These are phyloP conservation scores for Verruconis gallopava DNA, from an alignment of 2,329 filamentous ascomycete genomes.

Conservation along the genomic window DNA sequence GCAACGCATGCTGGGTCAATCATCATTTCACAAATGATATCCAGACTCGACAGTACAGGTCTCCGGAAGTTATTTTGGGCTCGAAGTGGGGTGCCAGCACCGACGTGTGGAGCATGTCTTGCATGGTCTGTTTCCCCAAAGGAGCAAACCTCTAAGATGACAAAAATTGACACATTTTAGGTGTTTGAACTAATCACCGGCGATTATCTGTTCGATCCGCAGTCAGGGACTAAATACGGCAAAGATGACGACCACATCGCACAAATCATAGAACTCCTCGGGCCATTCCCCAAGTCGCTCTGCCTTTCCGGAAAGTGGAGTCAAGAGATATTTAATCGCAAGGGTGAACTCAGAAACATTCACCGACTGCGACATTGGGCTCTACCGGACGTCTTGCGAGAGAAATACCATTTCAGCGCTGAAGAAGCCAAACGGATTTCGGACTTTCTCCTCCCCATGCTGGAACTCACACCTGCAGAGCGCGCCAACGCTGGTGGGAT, in stretches of 20 bases:
- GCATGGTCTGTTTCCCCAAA: conserved; percentile 59
- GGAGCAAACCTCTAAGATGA: background rate
- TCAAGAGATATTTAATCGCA: conserved; percentile 96
- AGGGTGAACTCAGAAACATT: conserved; percentile 94
- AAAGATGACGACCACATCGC: conserved; percentile 99
- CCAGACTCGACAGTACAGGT: conserved; percentile 92
- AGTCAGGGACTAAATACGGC: conserved; percentile 96
- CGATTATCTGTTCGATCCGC: conserved; percentile 95
- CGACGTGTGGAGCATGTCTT: conserved; percentile 98
- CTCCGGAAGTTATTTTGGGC: conserved; percentile 90
- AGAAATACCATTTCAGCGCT: conserved; percentile 91
- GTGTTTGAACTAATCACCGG: conserved; percentile 96
- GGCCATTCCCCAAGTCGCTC: conserved; percentile 81
- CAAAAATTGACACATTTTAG: conserved; percentile 32
- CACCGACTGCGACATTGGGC: conserved; percentile 94
- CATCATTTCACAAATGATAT: conserved; percentile 99
- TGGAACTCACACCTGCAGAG: conserved; percentile 77
- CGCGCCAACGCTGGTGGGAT: conserved; percentile 93
- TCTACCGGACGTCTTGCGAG: conserved; percentile 76
- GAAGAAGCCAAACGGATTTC: conserved; percentile 68
- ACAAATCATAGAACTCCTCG: conserved; percentile 94
- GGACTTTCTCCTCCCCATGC: conserved; percentile 79
- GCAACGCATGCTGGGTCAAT: conserved; percentile 96
- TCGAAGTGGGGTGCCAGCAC: conserved; percentile 99
- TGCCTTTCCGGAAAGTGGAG: conserved; percentile 93